Evolutionary conservation across 176 grass and related monocot genomes (phyloP), one percentile per base, ranked within the genome.

Genomic region (Puya raimondii): DNA sequence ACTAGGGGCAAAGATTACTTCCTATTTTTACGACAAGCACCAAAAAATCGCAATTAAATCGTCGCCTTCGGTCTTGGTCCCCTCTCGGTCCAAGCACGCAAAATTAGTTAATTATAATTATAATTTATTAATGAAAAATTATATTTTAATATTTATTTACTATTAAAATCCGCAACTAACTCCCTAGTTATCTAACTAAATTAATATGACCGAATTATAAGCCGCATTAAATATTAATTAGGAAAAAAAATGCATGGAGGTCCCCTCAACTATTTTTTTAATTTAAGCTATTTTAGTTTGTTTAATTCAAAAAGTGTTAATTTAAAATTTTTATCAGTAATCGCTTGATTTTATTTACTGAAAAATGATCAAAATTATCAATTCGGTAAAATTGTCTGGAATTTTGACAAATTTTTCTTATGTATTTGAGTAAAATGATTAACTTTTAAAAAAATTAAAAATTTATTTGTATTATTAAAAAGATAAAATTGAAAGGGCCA

Each of bases 121-220:
- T 61, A 50, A 50, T 47, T 63, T 53, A 72, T 65, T 65, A 71
- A 47, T 48, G 23, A 15, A 33, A 33, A 33, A 5, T 33, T 0
- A 4, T 33, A 33, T 33, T 33, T 33, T 33, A 33, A 33, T 33
- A 33, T 33, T 33, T 33, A 33, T 33, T 66, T 47, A 29, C 25
- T 29, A 79, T 72, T 79, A 65, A 12, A 79, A 27, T 4, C 63
- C 2, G 21, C 48, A 79, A 79, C 71, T 64, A 72, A 66, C 22
- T 22, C 14, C 70, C 56, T 57, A 23, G 50, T 71, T 72, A 53
- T 79, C 71, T 65, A 47, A 72, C 17, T 71, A 65, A 79, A 59
- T 6, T 20, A 16, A 13, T 20, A 49, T 16, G 58, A 72, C 66
- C 42, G 47, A 72, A 66, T 79, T 79, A 72, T 72, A 71, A 64